Evolutionary conservation across 345 rosid genomes (phyloP).

Genomic region (Eucalyptus microcorys): DNA sequence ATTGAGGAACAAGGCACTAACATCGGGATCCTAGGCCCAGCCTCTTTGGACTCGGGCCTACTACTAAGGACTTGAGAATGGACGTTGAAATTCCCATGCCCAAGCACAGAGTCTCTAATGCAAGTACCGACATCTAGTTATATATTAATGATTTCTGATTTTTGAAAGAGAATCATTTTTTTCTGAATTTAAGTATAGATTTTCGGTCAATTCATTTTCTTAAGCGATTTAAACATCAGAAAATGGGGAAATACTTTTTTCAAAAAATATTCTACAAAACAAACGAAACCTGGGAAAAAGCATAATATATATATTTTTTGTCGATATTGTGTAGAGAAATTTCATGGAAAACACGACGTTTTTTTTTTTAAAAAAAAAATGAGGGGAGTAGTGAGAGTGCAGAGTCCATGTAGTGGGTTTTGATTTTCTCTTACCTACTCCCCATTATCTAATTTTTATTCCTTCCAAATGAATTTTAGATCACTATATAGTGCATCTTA

Average conservation of each 20-base stretch:
- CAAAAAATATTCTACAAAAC: too few relatives aligned
- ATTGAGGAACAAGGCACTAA: not conserved
- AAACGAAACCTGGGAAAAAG: too few relatives aligned
- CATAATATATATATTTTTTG: too few relatives aligned
- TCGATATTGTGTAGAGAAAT: too few relatives aligned
- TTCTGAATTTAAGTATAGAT: not conserved
- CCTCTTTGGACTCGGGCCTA: not conserved
- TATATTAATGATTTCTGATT: too few relatives aligned
- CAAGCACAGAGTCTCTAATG: not conserved
- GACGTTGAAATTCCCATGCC: not conserved
- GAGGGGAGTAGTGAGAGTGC: too few relatives aligned
- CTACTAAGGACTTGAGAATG: not conserved
- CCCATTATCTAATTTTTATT: not conserved
- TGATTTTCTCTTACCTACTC: not conserved
- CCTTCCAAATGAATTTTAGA: not conserved
- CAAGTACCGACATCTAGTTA: too few relatives aligned
- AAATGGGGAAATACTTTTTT: too few relatives aligned
- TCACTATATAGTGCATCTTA: not conserved
- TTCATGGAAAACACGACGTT: too few relatives aligned
- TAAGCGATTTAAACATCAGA: accelerated
- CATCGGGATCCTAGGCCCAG: not conserved
- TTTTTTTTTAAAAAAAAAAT: not conserved
- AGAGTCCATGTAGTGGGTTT: not conserved
- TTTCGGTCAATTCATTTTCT: not conserved
- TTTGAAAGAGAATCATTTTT: too few relatives aligned